Conservation (phyloP, 495 filamentous ascomycete genomes). For the Chaetomium cochliodes region DNA sequence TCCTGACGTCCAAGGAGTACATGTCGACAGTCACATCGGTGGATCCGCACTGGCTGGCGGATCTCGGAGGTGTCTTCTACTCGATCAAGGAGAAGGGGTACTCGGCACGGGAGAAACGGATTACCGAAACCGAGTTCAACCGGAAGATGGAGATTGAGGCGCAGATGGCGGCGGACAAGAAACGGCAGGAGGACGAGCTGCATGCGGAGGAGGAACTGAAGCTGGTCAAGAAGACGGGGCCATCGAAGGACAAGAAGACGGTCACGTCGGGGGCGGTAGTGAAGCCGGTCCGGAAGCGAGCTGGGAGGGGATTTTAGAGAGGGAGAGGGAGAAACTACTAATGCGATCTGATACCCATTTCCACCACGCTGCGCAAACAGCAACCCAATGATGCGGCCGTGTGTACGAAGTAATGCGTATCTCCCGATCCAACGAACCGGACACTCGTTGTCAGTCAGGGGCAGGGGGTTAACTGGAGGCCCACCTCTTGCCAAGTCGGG, state of each 20-base stretch:
- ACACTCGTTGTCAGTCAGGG: background rate
- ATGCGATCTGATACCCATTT: background rate
- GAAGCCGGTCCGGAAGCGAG: slow-evolving; percentile 56
- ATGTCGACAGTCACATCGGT: slow-evolving; percentile 97
- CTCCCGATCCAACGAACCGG: background rate
- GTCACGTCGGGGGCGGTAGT: slow-evolving; percentile 57
- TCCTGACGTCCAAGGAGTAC: slow-evolving; percentile 95
- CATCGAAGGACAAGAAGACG: slow-evolving; percentile 52
- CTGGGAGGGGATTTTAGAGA: slow-evolving; percentile 33
- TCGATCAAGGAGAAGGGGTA: slow-evolving; percentile 97
- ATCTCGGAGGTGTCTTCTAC: slow-evolving; percentile 98
- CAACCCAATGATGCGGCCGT: background rate
- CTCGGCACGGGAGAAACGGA: slow-evolving; percentile 79
- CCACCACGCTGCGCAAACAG: background rate
- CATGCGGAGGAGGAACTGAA: slow-evolving; percentile 47
- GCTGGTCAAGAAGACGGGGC: slow-evolving; percentile 46
- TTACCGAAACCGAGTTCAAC: slow-evolving; percentile 94
- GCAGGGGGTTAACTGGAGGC: background rate
- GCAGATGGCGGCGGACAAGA: slow-evolving; percentile 86
- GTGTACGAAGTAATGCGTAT: background rate
- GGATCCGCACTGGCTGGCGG: slow-evolving; percentile 97
- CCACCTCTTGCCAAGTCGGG: slow-evolving; percentile 18
- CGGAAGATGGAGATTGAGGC: slow-evolving; percentile 93
- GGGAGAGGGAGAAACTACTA: too few relatives aligned
- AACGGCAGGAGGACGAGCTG: slow-evolving; percentile 62